Evolutionary conservation across 2,329 filamentous ascomycete genomes (phyloP), one percentile per base, ranked within the genome.

Genomic region (Furcasterigmium furcatum): DNA sequence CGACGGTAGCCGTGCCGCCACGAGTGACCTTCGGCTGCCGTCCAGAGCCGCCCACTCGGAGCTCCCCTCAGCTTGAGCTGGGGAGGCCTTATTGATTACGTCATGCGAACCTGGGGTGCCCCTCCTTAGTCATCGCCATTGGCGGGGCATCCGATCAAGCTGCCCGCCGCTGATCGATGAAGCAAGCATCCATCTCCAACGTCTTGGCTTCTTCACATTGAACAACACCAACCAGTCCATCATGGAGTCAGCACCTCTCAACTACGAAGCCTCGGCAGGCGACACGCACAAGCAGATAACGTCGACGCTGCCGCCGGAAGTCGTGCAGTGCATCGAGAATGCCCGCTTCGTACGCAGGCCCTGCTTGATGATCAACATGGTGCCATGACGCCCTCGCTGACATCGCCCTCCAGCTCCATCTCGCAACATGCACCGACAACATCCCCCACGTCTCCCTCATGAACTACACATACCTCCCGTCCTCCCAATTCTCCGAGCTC

Each of bases 381-480:
- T 21, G n/a, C n/a, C n/a, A n/a, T n/a, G n/a, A n/a, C n/a, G n/a
- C n/a, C n/a, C n/a, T n/a, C 13, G 21, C 45, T 50, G 21, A 50
- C 38, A 20, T 32, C 9, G 41, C 39, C 14, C 19, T 38, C 16
- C 59, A 96, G 91, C 89, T 99, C 55, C 94, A 99, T 68, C 86
- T 99, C 44, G 91, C 94, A 57, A 99, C 94, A 46, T 95, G 88
- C 66, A 83, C 83, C 56, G 77, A 87, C 55, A 87, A 94, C 59
- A 76, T 84, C 52, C 94, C 94, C 9, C 90, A 97, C 65, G 89
- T 97, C 54, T 95, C 91, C 30, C 82, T 99, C 53, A 99, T 99
- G 94, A 96, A 95, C 74, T 97, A 97, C 74, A 97, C 94, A 61
- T 97, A 96, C 70, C 86, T 99, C 19, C 87, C 91, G 32, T 83